These are phyloP conservation scores for Rubia peregrina DNA, from an alignment of 305 asterid genomes.

Conservation along the genomic window DNA sequence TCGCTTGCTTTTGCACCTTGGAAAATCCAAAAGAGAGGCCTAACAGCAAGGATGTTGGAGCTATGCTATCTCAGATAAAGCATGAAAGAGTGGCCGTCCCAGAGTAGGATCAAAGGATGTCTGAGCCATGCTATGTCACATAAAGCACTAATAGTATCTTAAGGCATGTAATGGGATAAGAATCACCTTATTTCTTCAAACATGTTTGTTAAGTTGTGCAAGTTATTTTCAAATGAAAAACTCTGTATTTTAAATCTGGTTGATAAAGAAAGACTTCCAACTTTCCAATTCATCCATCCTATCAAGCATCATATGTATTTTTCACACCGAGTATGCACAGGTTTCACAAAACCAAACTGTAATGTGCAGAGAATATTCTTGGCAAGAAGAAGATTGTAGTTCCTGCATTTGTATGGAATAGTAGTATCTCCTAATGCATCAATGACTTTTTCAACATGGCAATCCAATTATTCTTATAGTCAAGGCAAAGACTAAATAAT, in stretches of 20 bases:
- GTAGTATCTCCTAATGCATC: neutral
- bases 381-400: neutral
- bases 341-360: neutral
- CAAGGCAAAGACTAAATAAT: neutral
- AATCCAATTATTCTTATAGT: neutral
- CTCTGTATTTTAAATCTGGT: neutral
- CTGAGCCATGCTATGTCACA: conserved; percentile 61
- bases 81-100: conserved; percentile 17
- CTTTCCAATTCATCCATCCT: neutral
- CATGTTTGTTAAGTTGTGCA: neutral
- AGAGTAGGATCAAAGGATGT: conserved; percentile 33
- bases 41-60: conserved; percentile 54
- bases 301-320: neutral
- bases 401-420: neutral
- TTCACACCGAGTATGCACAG: neutral
- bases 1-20: conserved; percentile 76
- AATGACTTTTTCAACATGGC: neutral
- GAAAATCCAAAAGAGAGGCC: conserved; percentile 92
- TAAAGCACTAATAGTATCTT: conserved; percentile 15
- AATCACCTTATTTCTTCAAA: neutral
- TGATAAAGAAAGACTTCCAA: neutral
- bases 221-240: neutral
- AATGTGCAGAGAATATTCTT: neutral
- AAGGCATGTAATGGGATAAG: neutral
- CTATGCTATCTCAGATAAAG: conserved; percentile 67